phyloP scores from a whole-genome alignment of 305 asterid species.

The Solanum chacoense region DNA sequence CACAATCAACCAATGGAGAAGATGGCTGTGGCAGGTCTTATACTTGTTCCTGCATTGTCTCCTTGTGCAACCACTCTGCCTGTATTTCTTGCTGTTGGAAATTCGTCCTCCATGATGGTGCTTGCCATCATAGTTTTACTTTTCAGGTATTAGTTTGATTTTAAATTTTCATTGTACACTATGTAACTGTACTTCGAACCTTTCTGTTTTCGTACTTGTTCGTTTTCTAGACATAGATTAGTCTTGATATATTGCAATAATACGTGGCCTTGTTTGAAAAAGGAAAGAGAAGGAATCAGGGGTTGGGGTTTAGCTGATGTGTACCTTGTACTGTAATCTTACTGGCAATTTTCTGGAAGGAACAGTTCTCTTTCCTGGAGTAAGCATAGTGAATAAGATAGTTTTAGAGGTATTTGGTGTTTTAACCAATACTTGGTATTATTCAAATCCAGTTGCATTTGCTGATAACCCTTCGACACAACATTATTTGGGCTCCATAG shows the following conservation, averaged over 20 bases:
- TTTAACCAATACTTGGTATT: background rate
- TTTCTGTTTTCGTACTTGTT: background rate
- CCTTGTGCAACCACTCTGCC: conserved; percentile 99
- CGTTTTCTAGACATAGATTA: background rate
- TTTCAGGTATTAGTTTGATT: conserved; percentile 45
- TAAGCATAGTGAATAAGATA: background rate
- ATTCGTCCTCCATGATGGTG: conserved; percentile 89
- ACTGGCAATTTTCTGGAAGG: background rate
- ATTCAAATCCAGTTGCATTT: background rate
- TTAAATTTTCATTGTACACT: background rate
- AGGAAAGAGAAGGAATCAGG: background rate
- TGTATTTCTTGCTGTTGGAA: conserved; percentile 93
- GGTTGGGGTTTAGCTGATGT: background rate
- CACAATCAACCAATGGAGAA: conserved; percentile 98
- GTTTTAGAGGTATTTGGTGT: background rate
- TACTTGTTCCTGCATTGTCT: conserved; percentile 87
- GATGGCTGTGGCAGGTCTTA: conserved; percentile 98
- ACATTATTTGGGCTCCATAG: background rate
- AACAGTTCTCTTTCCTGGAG: background rate
- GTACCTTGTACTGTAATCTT: background rate
- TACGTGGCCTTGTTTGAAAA: background rate
- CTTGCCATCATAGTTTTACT: conserved; percentile 82
- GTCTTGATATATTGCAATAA: background rate
- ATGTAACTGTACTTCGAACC: background rate
- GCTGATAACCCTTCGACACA: background rate